Percentiles rank a stretch among this genome's conserved stretches.
Evolutionary conservation across 768 basidiomycete genomes (phyloP).

Genomic region (Xanthoconium purpureum): DNA sequence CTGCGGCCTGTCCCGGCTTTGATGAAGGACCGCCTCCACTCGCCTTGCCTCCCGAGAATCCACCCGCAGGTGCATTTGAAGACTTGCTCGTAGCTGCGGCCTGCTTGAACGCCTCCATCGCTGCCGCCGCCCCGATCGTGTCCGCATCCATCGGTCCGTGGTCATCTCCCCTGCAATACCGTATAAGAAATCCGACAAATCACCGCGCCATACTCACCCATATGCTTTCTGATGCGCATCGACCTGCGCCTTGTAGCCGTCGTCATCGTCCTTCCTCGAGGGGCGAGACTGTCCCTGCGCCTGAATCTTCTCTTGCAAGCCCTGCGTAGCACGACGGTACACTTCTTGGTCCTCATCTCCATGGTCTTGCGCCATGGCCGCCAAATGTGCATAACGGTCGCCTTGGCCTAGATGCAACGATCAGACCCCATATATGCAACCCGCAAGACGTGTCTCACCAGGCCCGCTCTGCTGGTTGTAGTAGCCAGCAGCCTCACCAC

Average conservation of each 20-base stretch:
- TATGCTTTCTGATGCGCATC: constrained; percentile 33
- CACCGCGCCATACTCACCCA: constrained; percentile 19
- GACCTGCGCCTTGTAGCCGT: constrained; percentile 16
- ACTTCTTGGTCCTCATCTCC: constrained; percentile 16
- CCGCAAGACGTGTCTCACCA: neutral
- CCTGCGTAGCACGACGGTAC: constrained; percentile 23
- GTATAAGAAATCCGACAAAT: neutral
- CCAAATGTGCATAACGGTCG: constrained; percentile 20
- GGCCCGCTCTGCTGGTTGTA: constrained; percentile 10
- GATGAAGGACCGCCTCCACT: constrained; percentile 3
- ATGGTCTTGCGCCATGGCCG: constrained; percentile 17
- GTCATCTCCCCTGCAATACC: constrained; percentile 12
- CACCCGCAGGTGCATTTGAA: constrained; percentile 18
- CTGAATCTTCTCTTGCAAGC: constrained; percentile 23
- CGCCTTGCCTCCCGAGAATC: neutral
- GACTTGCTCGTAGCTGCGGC: constrained; percentile 9
- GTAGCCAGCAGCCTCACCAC: constrained; percentile 20
- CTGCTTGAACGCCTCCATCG: constrained; percentile 32
- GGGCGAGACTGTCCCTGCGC: constrained; percentile 8
- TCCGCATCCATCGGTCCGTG: constrained; percentile 27
- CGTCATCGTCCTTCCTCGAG: constrained; percentile 2
- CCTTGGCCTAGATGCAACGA: constrained; percentile 5
- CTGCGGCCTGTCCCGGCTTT: neutral
- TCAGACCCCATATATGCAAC: constrained; percentile 1
- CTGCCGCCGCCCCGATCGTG: constrained; percentile 28